These are phyloP conservation scores for Wickerhamomyces xylosicus DNA, from an alignment of 805 yeast species.

Conservation along the genomic window DNA sequence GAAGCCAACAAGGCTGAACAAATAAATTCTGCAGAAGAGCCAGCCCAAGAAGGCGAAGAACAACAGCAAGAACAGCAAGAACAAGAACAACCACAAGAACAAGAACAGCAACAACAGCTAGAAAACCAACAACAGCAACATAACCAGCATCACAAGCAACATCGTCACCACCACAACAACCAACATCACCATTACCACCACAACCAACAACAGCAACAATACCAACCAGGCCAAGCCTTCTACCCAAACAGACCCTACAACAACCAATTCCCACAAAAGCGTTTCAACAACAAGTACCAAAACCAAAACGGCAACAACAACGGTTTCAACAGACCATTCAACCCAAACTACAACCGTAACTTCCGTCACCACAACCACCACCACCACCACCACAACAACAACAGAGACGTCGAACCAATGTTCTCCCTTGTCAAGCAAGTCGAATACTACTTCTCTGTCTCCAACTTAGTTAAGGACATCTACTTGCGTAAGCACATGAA, in stretches of 20 bases:
- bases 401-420: conserved; percentile 13
- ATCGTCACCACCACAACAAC: conserved; percentile 5
- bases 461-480: conserved; percentile 78
- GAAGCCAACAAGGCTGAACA: conserved; percentile 3
- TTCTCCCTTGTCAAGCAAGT: conserved; percentile 39
- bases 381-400: conserved; percentile 1
- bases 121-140: conserved; percentile 4
- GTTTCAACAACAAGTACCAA: conserved; percentile 6
- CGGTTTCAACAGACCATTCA: conserved; percentile 13
- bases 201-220: conserved; percentile 6
- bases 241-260: conserved; percentile 11
- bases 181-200: conserved; percentile 5
- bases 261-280: conserved; percentile 14
- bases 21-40: conserved; percentile 1
- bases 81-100: conserved; percentile 4
- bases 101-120: conserved; percentile 2
- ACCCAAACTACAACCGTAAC: conserved; percentile 10
- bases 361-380: conserved; percentile 7
- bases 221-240: conserved; percentile 15
- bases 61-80: conserved; percentile 2
- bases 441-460: conserved; percentile 84
- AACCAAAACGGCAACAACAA: not conserved
- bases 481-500: conserved; percentile 78
- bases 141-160: conserved; percentile 5
- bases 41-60: not conserved